Base-by-base conservation (phyloP, 139 green algal species). In the Micractinium conductrix region DNA sequence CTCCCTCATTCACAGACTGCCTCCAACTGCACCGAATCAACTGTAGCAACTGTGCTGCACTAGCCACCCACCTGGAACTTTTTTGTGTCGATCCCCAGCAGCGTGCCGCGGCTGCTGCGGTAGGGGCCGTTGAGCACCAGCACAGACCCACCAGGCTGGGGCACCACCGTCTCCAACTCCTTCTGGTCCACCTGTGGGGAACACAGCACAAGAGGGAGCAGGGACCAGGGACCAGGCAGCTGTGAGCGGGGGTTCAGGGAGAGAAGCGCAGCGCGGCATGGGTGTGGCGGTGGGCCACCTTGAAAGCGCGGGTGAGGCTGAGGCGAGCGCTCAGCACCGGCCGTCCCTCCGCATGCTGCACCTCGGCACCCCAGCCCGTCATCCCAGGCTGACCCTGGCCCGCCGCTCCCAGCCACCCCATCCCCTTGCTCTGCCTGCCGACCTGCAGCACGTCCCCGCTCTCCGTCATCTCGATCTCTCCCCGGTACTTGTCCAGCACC, bases 91-190 rank as follows among this genome's bases (percentile, higher is more conserved):
- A 98, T 91, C 16, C 53, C 72, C 35, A 88, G 2, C 81, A 98
- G 86, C 67, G 72, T 87, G 33, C 78, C 95, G 5, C 33, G 43
- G 7, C 10, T 8, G 17, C 93, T 96, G n/a, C 88, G 62, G 80
- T 95, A 85, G n/a, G 43, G 28, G 6, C 96, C 96, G 26, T 92
- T 94, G 37, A 99, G 87, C 16, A 98, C 83, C 38, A 94, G 71
- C 60, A 99, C 95, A 12, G 30, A 69, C 24, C 93, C 92, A 9
- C 91, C 91, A 3, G 90, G 81, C 79, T 90, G 63, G 21, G 90
- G 92, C 55, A 95, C 71, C n/a, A 99, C 96, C 17, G 96, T 99
- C 86, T 99, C 96, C 67, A 99, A 91, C 88, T 99, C 91, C 12
- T 88, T 90, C 84, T 99, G 95, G 85, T 99, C 96, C n/a, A 99